Conservation (phyloP, 2,329 filamentous ascomycete species). For the Colletotrichum spaethianum region DNA sequence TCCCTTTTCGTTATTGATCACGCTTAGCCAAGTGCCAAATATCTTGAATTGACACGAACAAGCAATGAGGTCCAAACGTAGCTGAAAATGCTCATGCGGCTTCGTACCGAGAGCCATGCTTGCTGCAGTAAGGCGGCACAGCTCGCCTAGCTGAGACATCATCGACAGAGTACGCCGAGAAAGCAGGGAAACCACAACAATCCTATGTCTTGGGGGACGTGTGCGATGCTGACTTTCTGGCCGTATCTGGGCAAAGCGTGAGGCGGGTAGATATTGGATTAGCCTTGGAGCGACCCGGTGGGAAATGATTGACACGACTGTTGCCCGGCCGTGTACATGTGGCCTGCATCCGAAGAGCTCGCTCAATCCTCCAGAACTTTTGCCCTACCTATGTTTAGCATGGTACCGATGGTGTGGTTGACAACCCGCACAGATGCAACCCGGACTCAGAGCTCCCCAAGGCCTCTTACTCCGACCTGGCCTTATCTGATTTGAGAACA, state of each 20-base stretch:
- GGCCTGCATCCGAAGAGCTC: neutral
- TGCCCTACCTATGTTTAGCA: neutral
- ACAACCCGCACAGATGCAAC: constrained; percentile 2
- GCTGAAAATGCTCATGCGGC: neutral
- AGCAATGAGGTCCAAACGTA: neutral
- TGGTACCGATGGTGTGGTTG: neutral
- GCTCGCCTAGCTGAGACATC: neutral
- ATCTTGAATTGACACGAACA: neutral
- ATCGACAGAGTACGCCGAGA: neutral
- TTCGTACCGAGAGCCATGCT: neutral
- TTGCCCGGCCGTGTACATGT: neutral
- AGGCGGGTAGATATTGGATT: neutral
- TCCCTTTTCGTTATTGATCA: neutral
- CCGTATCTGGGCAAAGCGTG: neutral
- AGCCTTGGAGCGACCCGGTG: too few relatives aligned
- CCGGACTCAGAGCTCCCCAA: neutral
- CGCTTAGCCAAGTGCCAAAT: neutral
- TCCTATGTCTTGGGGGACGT: neutral
- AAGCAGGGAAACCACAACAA: neutral
- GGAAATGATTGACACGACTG: neutral
- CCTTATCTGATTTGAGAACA: neutral
- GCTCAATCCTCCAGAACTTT: neutral
- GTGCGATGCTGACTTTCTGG: neutral
- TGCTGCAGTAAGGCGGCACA: constrained; percentile 2
- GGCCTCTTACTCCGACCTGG: neutral